Evolutionary conservation across 306 rosid genomes (phyloP).

Genomic region (Glycine latifolia): DNA sequence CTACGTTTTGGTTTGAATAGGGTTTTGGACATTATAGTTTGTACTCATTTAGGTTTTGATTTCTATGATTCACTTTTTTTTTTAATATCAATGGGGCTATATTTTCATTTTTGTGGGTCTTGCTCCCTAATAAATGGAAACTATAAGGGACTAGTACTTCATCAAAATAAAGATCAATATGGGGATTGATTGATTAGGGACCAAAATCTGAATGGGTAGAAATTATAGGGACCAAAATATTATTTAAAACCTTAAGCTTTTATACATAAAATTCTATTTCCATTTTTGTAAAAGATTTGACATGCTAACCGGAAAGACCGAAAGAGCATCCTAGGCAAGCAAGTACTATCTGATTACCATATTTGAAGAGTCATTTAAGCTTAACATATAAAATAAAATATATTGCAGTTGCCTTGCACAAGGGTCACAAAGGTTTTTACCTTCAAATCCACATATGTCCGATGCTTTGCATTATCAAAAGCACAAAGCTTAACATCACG

Average conservation of each 20-base stretch:
- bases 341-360: no score
- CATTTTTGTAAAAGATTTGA: no score
- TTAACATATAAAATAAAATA: background rate
- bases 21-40: background rate
- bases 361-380: background rate
- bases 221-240: background rate
- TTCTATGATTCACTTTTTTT: background rate
- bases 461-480: slow-evolving; percentile 75
- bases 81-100: background rate
- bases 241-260: no score
- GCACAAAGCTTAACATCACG: slow-evolving; percentile 82
- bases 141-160: background rate
- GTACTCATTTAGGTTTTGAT: slow-evolving; percentile 1
- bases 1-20: background rate
- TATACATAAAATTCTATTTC: no score
- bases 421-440: slow-evolving; percentile 44
- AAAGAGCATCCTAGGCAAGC: no score
- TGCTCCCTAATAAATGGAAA: slow-evolving; percentile 8
- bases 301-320: no score
- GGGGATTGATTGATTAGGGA: background rate
- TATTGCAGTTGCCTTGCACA: slow-evolving; percentile 1
- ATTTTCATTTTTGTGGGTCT: background rate
- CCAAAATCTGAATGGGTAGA: background rate
- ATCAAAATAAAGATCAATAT: background rate
- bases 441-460: slow-evolving; percentile 91